These are phyloP conservation scores for Pseudocercospora ulei DNA, from an alignment of 2,329 filamentous ascomycete species.

Conservation along the genomic window DNA sequence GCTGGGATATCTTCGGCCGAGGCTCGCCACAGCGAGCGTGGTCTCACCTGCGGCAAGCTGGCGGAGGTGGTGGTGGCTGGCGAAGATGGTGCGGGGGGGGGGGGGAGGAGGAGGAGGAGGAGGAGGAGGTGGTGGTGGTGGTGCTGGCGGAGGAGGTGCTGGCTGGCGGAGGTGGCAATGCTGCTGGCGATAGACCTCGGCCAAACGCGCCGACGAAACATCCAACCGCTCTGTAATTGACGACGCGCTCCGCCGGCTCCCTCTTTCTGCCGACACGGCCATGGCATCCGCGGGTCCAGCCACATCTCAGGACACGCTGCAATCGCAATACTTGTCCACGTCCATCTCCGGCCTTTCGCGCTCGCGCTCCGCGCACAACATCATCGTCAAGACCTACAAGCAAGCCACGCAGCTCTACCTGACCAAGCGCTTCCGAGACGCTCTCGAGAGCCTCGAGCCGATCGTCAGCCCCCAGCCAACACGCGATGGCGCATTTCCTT, in stretches of 20 bases:
- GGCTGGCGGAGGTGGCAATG: not conserved
- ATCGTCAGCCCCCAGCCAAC: constrained; percentile 55
- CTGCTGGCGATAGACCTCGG: not conserved
- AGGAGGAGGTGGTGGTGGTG: not conserved
- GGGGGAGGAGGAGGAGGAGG: not conserved
- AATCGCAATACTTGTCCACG: constrained; percentile 53
- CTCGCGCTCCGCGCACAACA: constrained; percentile 55
- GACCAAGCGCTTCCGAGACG: constrained; percentile 84
- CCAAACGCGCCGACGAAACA: not conserved
- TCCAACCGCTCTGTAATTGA: not conserved
- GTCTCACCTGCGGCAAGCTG: not conserved
- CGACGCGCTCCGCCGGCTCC: not conserved
- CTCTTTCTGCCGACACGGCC: constrained; percentile 6
- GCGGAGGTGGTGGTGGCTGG: not conserved
- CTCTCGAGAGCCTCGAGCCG: constrained; percentile 72
- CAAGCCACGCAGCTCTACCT: constrained; percentile 90
- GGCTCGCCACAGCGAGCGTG: not conserved
- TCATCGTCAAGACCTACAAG: constrained; percentile 85
- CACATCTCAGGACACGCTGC: constrained; percentile 44
- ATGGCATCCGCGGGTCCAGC: constrained; percentile 35
- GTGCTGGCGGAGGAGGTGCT: not conserved
- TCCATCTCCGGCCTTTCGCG: constrained; percentile 62
- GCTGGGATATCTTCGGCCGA: not conserved
- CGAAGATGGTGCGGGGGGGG: not conserved
- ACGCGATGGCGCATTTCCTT: constrained; percentile 21